phyloP scores from a whole-genome alignment of 768 basidiomycete species.

The Boletus tylopilopsis region DNA sequence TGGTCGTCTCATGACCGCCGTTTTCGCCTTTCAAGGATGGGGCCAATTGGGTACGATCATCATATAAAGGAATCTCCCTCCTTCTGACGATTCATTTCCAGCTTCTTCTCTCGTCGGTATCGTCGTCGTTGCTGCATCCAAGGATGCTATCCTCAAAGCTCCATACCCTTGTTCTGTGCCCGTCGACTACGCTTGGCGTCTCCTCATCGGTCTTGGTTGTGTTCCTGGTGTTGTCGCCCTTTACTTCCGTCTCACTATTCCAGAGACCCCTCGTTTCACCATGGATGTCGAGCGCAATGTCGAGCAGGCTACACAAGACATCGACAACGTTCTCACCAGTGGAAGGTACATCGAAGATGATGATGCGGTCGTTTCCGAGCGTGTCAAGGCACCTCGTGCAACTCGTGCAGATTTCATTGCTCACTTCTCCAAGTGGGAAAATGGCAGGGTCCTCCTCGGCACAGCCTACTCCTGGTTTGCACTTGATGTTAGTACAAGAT shows the following conservation, averaged over 20 bases:
- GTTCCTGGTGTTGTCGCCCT: constrained; percentile 78
- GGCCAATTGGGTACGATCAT: constrained; percentile 64
- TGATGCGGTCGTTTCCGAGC: constrained; percentile 44
- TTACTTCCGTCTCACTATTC: constrained; percentile 91
- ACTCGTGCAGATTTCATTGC: constrained; percentile 59
- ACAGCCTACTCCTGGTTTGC: constrained; percentile 87
- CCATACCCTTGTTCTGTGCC: constrained; percentile 36
- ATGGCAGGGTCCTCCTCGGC: constrained; percentile 76
- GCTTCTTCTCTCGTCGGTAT: constrained; percentile 65
- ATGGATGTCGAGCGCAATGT: constrained; percentile 90
- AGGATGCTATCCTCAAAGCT: constrained; percentile 49
- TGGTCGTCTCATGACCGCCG: constrained; percentile 86
- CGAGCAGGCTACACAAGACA: constrained; percentile 68
- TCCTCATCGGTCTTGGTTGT: constrained; percentile 85
- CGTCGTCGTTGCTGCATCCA: constrained; percentile 66
- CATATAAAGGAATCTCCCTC: background rate
- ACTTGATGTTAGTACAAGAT: constrained; percentile 53
- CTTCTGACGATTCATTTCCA: constrained; percentile 20
- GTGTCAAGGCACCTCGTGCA: constrained; percentile 67
- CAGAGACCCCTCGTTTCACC: constrained; percentile 87
- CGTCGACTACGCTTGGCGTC: constrained; percentile 80
- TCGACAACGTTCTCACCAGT: constrained; percentile 59
- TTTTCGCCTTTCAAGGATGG: constrained; percentile 86
- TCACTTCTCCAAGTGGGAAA: constrained; percentile 72
- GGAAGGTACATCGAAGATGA: constrained; percentile 50